These are phyloP conservation scores for Komagataella kurtzmanii DNA, from an alignment of 805 yeast species.

Conservation along the genomic window DNA sequence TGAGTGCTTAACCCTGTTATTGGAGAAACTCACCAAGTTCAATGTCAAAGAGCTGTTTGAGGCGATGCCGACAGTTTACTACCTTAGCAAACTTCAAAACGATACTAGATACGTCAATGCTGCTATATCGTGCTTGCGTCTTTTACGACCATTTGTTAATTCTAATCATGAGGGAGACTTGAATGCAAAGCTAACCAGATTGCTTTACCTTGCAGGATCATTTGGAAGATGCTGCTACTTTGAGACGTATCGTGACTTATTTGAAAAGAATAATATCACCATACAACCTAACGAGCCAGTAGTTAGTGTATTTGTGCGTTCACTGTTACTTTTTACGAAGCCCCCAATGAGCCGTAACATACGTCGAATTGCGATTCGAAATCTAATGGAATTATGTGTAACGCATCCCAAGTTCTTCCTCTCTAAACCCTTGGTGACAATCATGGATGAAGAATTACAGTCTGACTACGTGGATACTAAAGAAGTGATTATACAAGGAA, in stretches of 20 bases:
- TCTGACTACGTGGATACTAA: constrained; percentile 25
- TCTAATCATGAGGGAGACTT: constrained; percentile 7
- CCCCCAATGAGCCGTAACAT: constrained; percentile 17
- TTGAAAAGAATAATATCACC: constrained; percentile 24
- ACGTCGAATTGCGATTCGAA: constrained; percentile 39
- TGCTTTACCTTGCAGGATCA: constrained; percentile 52
- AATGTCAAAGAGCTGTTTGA: constrained; percentile 48
- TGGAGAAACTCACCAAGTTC: constrained; percentile 46
- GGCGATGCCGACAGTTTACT: constrained; percentile 63
- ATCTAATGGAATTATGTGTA: constrained; percentile 44
- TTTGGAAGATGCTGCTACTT: constrained; percentile 63
- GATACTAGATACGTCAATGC: constrained; percentile 43
- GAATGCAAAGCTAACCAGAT: constrained; percentile 29
- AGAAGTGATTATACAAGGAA: constrained; percentile 39
- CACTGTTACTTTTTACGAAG: constrained; percentile 40
- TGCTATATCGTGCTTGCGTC: constrained; percentile 43
- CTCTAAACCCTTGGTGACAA: constrained; percentile 34
- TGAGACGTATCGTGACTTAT: constrained; percentile 26
- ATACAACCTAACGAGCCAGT: constrained; percentile 40
- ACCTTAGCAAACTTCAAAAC: constrained; percentile 29
- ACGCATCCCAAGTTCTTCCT: constrained; percentile 56
- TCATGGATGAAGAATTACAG: constrained; percentile 38
- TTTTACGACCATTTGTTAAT: constrained; percentile 32
- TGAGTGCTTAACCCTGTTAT: constrained; percentile 35
- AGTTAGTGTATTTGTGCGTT: constrained; percentile 42